These are phyloP conservation scores for Apophysomyces variabilis DNA, from an alignment of 371 early-diverging fungal species.

Conservation along the genomic window DNA sequence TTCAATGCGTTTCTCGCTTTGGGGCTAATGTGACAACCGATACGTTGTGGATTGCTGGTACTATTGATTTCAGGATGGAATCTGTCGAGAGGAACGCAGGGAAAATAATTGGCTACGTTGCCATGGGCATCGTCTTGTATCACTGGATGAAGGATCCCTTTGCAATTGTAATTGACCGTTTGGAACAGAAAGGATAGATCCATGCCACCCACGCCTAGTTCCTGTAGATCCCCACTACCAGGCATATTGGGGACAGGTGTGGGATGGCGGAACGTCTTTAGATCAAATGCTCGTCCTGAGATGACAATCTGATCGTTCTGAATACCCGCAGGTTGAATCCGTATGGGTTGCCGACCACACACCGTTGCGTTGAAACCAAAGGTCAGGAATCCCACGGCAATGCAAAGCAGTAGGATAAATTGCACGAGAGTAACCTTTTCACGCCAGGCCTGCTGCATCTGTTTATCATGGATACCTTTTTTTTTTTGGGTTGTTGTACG, in stretches of 20 bases:
- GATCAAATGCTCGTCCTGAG: conserved; percentile 58
- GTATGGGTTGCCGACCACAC: conserved; percentile 59
- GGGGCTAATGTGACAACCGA: conserved; percentile 70
- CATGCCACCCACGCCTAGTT: conserved; percentile 69
- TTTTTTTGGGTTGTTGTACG: background rate
- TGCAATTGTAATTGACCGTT: conserved; percentile 72
- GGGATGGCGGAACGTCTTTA: conserved; percentile 49
- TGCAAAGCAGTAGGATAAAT: conserved; percentile 70
- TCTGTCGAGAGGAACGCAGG: conserved; percentile 66
- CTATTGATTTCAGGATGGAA: conserved; percentile 45
- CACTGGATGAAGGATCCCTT: conserved; percentile 60
- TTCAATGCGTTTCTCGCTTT: conserved; percentile 51
- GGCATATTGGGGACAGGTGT: conserved; percentile 43
- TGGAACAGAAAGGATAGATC: conserved; percentile 84
- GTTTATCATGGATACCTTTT: conserved; percentile 55
- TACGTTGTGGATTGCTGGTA: conserved; percentile 57
- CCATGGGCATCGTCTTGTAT: conserved; percentile 47
- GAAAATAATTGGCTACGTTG: conserved; percentile 72
- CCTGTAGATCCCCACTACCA: conserved; percentile 59
- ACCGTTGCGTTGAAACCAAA: conserved; percentile 66
- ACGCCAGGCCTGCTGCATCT: conserved; percentile 89
- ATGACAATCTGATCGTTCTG: conserved; percentile 53
- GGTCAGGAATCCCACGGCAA: conserved; percentile 68
- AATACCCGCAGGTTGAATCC: conserved; percentile 58
- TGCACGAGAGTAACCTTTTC: conserved; percentile 86